Evolutionary conservation across 164 flowering plant genomes (phyloP), one percentile per base, ranked within the genome.

Genomic region (Vitis rotundifolia): DNA sequence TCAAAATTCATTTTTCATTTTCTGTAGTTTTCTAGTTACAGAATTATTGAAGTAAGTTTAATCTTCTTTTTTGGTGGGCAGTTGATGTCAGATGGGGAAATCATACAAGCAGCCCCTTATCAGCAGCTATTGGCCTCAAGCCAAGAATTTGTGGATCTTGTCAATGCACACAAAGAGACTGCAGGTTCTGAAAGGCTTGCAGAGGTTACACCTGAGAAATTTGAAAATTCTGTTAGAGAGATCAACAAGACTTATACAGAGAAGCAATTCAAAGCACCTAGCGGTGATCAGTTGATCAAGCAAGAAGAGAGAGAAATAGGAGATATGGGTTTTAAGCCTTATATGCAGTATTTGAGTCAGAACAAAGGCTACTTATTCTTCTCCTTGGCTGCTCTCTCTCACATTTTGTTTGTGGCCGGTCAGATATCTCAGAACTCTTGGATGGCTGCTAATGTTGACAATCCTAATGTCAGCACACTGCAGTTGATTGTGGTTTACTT

Each of bases 31-130:
- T 22, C 44, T 37, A 37, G 7, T 37, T 37, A 37, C 44, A 3
- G 44, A 37, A 37, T 37, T 37, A 6, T 22, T 22, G 44, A 37
- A 15, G 10, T 47, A 19, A 19, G 26, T 44, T 50, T 64, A 10
- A 44, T 72, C 70, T 52, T 65, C 26, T 22, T 22, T 37, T 37
- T 6, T 37, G 44, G 8, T 67, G 63, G 15, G 26, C 81, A 83
- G 87, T 70, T 79, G 63, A 83, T 83, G 84, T 75, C 83, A 65
- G 83, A 77, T 61, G 87, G 87, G 49, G 77, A 79, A 69, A 77
- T 83, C 66, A 51, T 79, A 44, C 50, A 50, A 71, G 83, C 81
- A 8, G 84, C 73, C 65, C 66, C 83, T 37, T 82, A 80, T 62
- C 70, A 77, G 59, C 65, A 74, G 16, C 50, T 84, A 58, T 57